Evolutionary conservation across 1,284 basidiomycete genomes (phyloP).

Genomic region (Ganoderma sinense): DNA sequence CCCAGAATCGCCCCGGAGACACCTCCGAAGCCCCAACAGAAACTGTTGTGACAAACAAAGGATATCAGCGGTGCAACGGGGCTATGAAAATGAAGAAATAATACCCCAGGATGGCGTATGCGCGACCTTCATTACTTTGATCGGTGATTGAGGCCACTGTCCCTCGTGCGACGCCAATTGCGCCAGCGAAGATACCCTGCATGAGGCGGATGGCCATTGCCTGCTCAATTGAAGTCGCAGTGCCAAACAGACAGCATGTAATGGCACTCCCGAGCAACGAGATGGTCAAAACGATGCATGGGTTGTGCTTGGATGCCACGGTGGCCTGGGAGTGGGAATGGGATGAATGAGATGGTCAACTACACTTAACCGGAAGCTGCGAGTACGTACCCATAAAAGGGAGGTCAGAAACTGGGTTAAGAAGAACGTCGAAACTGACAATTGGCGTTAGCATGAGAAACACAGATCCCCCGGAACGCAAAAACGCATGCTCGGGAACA

Average conservation of each 20-base stretch:
- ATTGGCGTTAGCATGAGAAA: background rate
- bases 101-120: conserved; percentile 92
- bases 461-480: background rate
- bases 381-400: conserved; percentile 73
- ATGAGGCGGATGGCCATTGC: conserved; percentile 90
- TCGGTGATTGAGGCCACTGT: conserved; percentile 91
- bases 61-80: background rate
- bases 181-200: conserved; percentile 96
- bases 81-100: conserved; percentile 30
- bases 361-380: conserved; percentile 13
- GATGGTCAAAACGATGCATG: conserved; percentile 84
- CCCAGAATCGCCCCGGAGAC: conserved; percentile 89
- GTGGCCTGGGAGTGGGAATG: conserved; percentile 69
- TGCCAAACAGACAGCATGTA: conserved; percentile 87
- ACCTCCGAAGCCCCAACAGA: conserved; percentile 97
- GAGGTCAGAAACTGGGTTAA: conserved; percentile 93
- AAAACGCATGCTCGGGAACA: background rate
- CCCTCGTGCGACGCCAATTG: conserved; percentile 92
- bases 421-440: conserved; percentile 81
- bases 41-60: conserved; percentile 42
- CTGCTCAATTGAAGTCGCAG: conserved; percentile 80
- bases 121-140: conserved; percentile 89
- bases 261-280: conserved; percentile 86
- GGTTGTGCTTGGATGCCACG: conserved; percentile 91
- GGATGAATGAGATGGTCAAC: conserved; percentile 18